A percentile compares a stretch with the other conserved stretches of the same genome.
Conservation (phyloP, 2,329 filamentous ascomycete species). For the Catunica adiposa region DNA sequence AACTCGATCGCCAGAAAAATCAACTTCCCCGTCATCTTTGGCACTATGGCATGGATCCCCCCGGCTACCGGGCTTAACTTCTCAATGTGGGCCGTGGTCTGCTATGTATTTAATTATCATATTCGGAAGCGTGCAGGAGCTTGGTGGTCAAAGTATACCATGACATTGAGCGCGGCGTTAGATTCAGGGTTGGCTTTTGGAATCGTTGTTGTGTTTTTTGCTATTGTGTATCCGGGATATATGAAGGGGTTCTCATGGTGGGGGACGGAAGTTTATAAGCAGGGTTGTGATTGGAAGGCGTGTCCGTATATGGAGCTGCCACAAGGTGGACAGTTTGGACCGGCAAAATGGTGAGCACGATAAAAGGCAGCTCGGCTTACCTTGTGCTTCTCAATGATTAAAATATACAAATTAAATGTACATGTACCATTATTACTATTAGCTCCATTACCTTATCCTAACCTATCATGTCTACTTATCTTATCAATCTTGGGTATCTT, state of each 20-base stretch:
- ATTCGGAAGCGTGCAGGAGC: constrained; percentile 50
- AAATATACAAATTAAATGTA: neutral
- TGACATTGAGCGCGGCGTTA: constrained; percentile 69
- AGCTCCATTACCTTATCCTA: neutral
- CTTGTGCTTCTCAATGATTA: too few relatives aligned
- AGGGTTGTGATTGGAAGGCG: constrained; percentile 71
- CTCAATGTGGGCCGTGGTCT: constrained; percentile 71
- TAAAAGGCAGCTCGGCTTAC: too few relatives aligned
- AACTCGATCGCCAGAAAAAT: constrained; percentile 55
- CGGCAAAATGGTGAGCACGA: constrained; percentile 34
- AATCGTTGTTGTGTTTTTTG: constrained; percentile 72
- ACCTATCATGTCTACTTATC: neutral
- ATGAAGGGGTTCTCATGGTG: constrained; percentile 66
- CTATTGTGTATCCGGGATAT: constrained; percentile 65
- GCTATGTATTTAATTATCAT: constrained; percentile 67
- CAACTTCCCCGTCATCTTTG: constrained; percentile 70
- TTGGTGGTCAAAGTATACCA: constrained; percentile 87
- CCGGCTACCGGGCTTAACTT: constrained; percentile 79
- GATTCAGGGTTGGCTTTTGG: constrained; percentile 72
- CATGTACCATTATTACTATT: neutral
- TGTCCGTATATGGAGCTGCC: constrained; percentile 52
- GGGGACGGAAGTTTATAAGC: constrained; percentile 74
- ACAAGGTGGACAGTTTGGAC: constrained; percentile 50
- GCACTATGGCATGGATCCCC: constrained; percentile 71
- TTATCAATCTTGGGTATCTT: neutral